Conservation (phyloP, 2,329 filamentous ascomycete species). For the Ophiosphaerella korrae region DNA sequence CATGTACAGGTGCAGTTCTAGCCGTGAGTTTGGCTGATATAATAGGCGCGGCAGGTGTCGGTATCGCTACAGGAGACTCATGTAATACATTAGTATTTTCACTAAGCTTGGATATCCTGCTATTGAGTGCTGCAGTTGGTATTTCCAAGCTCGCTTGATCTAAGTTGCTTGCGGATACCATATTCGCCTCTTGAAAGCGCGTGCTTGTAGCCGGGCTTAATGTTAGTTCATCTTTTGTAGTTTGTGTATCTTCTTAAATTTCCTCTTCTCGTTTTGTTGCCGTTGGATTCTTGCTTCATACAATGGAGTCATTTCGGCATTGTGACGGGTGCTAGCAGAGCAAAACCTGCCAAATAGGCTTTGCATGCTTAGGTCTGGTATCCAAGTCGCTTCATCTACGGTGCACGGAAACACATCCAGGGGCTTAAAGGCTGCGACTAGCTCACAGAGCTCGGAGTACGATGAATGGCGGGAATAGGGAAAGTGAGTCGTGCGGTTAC, state of each 20-base stretch:
- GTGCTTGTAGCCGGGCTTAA: conserved; percentile 4
- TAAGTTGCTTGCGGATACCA: not conserved
- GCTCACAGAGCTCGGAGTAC: conserved; percentile 74
- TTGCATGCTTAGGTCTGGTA: conserved; percentile 65
- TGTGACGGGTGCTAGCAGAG: conserved; percentile 61
- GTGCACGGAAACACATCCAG: conserved; percentile 85
- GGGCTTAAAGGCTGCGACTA: conserved; percentile 72
- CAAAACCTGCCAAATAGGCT: conserved; percentile 74
- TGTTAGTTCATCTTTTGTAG: not conserved
- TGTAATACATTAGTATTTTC: no score
- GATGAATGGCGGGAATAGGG: conserved; percentile 92
- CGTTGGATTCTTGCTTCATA: conserved; percentile 19
- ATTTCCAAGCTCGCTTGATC: no score
- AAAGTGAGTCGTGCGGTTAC: conserved; percentile 58
- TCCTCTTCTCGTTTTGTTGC: conserved; percentile 16
- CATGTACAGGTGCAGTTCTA: not conserved
- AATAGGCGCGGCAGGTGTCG: no score
- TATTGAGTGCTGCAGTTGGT: no score
- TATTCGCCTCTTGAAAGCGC: not conserved
- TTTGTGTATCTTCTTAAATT: conserved; percentile 21
- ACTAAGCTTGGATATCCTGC: no score
- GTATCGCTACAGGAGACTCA: no score
- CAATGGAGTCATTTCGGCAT: conserved; percentile 62
- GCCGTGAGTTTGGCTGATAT: not conserved
- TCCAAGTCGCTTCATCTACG: conserved; percentile 66